Conservation (phyloP, 345 rosid genomes). For the Limnanthes douglasii region DNA sequence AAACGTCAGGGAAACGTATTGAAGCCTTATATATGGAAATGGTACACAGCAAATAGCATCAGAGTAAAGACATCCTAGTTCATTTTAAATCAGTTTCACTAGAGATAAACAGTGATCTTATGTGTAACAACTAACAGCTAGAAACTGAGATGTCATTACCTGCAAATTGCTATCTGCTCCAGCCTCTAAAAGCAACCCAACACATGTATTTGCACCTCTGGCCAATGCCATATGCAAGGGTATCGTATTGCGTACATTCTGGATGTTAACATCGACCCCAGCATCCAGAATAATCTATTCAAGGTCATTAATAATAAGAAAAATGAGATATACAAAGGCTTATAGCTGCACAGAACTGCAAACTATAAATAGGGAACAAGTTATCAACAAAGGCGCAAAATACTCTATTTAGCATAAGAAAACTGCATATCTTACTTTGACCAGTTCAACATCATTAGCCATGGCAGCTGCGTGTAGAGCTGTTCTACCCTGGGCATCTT, state of each 20-base stretch:
- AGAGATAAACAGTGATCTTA: too few relatives aligned
- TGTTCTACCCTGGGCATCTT: constrained; percentile 81
- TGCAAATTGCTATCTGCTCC: constrained; percentile 85
- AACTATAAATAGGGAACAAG: background rate
- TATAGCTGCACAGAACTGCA: background rate
- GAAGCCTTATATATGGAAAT: too few relatives aligned
- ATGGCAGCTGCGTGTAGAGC: constrained; percentile 86
- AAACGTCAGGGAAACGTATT: too few relatives aligned
- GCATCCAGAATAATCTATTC: constrained; percentile 79
- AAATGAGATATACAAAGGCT: background rate
- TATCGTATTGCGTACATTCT: constrained; percentile 70
- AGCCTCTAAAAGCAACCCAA: constrained; percentile 67
- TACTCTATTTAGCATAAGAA: background rate
- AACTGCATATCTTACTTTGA: constrained; percentile 38
- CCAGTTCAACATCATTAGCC: constrained; percentile 84
- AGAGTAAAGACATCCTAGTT: too few relatives aligned
- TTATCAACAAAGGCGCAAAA: constrained; percentile 5
- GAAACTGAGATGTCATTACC: too few relatives aligned
- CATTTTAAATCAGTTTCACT: too few relatives aligned
- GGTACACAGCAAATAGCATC: too few relatives aligned
- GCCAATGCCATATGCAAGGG: constrained; percentile 95
- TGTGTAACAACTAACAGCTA: too few relatives aligned
- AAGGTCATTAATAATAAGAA: constrained; percentile 9
- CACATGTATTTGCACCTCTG: constrained; percentile 85
- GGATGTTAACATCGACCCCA: constrained; percentile 88